phyloP scores from a whole-genome alignment of 2,329 filamentous ascomycete species.

The Botrytis fabae region DNA sequence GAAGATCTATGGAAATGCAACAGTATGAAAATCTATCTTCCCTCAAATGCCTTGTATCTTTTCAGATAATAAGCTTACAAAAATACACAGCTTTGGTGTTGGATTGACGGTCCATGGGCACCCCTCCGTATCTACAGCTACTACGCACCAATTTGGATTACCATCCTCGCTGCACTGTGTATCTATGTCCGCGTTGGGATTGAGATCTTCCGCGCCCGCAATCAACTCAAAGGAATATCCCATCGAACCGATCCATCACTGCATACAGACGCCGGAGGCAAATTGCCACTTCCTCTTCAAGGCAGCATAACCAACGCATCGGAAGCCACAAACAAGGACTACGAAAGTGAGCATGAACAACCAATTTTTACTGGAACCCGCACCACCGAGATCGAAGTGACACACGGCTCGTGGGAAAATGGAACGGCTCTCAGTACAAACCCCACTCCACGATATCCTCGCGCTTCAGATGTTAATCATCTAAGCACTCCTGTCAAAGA shows the following conservation, averaged over 20 bases:
- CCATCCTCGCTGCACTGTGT: slow-evolving; percentile 59
- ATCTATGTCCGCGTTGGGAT: slow-evolving; percentile 66
- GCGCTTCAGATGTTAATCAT: background rate
- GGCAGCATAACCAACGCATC: background rate
- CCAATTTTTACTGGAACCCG: slow-evolving; percentile 26
- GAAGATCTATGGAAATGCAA: slow-evolving; percentile 44
- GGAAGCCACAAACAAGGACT: slow-evolving; percentile 1
- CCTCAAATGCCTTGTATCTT: background rate
- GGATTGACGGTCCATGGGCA: slow-evolving; percentile 68
- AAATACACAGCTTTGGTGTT: slow-evolving; percentile 73
- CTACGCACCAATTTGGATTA: slow-evolving; percentile 70
- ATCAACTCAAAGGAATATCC: slow-evolving; percentile 15
- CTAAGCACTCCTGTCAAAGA: background rate
- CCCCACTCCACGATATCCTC: background rate
- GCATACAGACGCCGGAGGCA: slow-evolving; percentile 41
- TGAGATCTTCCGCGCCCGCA: slow-evolving; percentile 65
- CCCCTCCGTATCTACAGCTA: slow-evolving; percentile 72
- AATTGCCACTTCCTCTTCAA: slow-evolving; percentile 5
- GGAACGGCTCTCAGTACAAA: background rate
- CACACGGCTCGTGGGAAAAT: slow-evolving; percentile 20
- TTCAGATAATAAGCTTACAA: slow-evolving; percentile 45
- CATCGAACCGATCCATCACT: slow-evolving; percentile 14
- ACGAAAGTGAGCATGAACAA: background rate
- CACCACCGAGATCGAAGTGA: slow-evolving; percentile 35
- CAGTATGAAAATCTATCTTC: slow-evolving; percentile 25